Evolutionary conservation across 2,329 filamentous ascomycete species (phyloP).

Genomic region (Cercospora zeina): DNA sequence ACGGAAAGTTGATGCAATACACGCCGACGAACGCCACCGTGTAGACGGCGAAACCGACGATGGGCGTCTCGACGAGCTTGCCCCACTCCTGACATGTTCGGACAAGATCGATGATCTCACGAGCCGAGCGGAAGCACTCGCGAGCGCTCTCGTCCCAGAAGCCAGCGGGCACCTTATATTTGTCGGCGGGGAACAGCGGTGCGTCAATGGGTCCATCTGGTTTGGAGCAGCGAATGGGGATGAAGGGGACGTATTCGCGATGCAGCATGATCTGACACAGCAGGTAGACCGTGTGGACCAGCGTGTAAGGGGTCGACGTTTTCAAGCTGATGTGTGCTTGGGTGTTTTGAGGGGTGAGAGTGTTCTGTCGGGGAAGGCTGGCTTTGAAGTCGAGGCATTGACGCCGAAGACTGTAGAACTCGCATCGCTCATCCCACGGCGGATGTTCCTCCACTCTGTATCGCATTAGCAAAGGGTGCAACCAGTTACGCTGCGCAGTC

Average conservation of each 20-base stretch:
- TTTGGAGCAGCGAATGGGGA: constrained; percentile 56
- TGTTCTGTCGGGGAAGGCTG: constrained; percentile 58
- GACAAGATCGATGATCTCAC: constrained; percentile 65
- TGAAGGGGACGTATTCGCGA: constrained; percentile 67
- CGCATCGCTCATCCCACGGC: constrained; percentile 61
- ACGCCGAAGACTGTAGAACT: constrained; percentile 56
- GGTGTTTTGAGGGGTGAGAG: constrained; percentile 62
- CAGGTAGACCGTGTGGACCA: constrained; percentile 66
- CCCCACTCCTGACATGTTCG: constrained; percentile 61
- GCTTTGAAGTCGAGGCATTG: constrained; percentile 57
- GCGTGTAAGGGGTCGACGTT: constrained; percentile 64
- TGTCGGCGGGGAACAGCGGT: constrained; percentile 54
- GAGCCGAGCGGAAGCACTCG: constrained; percentile 62
- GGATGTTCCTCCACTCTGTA: constrained; percentile 52
- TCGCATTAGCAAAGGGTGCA: background rate
- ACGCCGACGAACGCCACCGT: constrained; percentile 64
- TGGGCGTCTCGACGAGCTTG: constrained; percentile 65
- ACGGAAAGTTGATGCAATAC: constrained; percentile 66
- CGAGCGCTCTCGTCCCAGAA: constrained; percentile 66
- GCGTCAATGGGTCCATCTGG: constrained; percentile 61
- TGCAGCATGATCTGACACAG: constrained; percentile 68
- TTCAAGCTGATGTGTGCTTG: constrained; percentile 65
- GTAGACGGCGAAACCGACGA: constrained; percentile 67
- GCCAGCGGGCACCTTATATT: constrained; percentile 50
- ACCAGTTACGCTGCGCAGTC: background rate